Evolutionary conservation across 306 rosid genomes (phyloP), one percentile per base, ranked within the genome.

Genomic region (Carpinus viminea): DNA sequence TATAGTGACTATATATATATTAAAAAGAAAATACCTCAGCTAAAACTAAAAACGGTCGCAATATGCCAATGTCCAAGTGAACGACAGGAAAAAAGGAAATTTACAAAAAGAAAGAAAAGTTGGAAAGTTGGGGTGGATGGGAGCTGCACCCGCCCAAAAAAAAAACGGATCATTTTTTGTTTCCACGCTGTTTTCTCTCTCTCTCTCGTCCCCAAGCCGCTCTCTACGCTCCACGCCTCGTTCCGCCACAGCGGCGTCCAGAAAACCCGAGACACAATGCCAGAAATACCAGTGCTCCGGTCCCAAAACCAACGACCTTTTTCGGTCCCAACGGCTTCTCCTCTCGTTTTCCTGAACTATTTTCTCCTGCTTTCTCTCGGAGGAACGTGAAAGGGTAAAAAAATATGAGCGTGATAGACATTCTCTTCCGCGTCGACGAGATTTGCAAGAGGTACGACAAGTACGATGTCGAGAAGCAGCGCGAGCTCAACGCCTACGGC

Each of bases 381-480:
- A 45, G 12, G 69, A 34, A 50, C 17, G 41, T 18, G 81, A 72
- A 59, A 36, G 51, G 10, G 59, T 78, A 8, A 68, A 13, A 85
- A 82, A 70, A 91, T 0, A 48, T 88, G 98, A 87, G 89, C 73
- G 91, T 92, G 0, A 86, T 91, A 51, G 96, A 95, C 59, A 68
- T 95, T 79, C 84, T 92, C 76, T 88, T 89, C 86, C 92, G 97
- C 12, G 98, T 95, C 47, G 95, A 95, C 70, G 51, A 73, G 12
- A 85, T 92, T 3, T 95, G 97, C 85, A 86, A 87, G 51, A 92
- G 84, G 79, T 95, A 91, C 77, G 94, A 88, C 20, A 88, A 86
- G 87, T 90, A 84, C 72, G 97, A 91, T 74, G 85, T 95, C 55
- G 96, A 88, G 7, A 92, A 92, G 78, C 95, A 91, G 76, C 85